These are phyloP conservation scores for Helicocarpus griseus DNA, from an alignment of 2,329 filamentous ascomycete species.

Conservation along the genomic window DNA sequence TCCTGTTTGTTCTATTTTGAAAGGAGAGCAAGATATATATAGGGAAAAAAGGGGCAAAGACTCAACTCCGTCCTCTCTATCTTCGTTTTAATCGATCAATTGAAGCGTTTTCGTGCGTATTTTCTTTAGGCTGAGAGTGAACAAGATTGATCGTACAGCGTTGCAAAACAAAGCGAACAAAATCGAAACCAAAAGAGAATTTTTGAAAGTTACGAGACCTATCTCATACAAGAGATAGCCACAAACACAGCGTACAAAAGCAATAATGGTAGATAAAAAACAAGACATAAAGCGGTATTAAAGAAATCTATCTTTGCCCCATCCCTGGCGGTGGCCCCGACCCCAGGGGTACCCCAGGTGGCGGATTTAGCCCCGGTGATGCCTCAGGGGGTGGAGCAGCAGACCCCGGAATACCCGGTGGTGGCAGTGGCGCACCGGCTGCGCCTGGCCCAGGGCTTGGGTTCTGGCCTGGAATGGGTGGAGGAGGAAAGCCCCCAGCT, in stretches of 20 bases:
- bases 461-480: constrained; percentile 17
- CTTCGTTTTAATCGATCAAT: too few species aligned
- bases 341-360: neutral
- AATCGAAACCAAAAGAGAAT: neutral
- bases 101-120: too few species aligned
- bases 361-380: constrained; percentile 5
- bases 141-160: too few species aligned
- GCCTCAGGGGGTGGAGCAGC: constrained; percentile 12
- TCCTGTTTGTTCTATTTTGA: too few species aligned
- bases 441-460: constrained; percentile 19
- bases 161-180: neutral
- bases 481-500: constrained; percentile 21
- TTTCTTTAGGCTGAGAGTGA: too few species aligned
- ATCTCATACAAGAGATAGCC: neutral
- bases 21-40: too few species aligned
- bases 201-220: neutral
- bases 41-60: too few species aligned
- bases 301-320: neutral
- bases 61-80: too few species aligned
- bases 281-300: neutral
- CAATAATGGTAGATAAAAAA: neutral
- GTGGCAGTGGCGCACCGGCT: constrained; percentile 17
- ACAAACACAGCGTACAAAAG: neutral
- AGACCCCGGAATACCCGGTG: constrained; percentile 22
- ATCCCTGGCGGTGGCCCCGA: constrained; percentile 11